Evolutionary conservation across 768 basidiomycete genomes (phyloP).

Genomic region (Chlorophyllum brunneum): DNA sequence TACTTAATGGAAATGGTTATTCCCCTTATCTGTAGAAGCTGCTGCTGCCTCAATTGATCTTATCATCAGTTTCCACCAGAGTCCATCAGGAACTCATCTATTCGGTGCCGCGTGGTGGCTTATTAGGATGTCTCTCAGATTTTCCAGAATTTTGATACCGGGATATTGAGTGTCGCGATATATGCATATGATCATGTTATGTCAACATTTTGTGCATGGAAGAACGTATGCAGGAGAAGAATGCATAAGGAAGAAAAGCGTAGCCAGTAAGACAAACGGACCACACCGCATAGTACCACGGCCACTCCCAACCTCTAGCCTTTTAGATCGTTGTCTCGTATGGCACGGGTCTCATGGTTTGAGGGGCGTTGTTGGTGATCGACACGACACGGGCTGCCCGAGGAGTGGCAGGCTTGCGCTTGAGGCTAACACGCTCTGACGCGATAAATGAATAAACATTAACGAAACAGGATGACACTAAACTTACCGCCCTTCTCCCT

Average conservation of each 20-base stretch:
- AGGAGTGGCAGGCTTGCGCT: conserved; percentile 82
- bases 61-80: too few species aligned
- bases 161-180: too few species aligned
- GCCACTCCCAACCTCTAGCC: conserved; percentile 14
- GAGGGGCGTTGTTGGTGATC: conserved; percentile 69
- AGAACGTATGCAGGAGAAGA: conserved; percentile 2
- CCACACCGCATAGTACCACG: conserved; percentile 18
- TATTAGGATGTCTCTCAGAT: too few species aligned
- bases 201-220: conserved; percentile 11
- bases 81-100: too few species aligned
- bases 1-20: too few species aligned
- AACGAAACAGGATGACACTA: background rate
- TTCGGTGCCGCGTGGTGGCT: conserved; percentile 69
- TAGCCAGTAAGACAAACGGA: conserved; percentile 21
- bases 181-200: conserved; percentile 18
- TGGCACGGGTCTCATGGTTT: conserved; percentile 88
- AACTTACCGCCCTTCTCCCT: conserved; percentile 87
- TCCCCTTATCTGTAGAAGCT: too few species aligned
- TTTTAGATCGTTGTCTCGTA: conserved; percentile 97
- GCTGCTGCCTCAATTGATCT: conserved; percentile 69
- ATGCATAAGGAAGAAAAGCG: conserved; percentile 20
- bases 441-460: background rate
- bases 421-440: conserved; percentile 76
- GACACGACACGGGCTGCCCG: conserved; percentile 78
- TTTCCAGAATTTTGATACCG: too few species aligned